Evolutionary conservation across 2,329 filamentous ascomycete genomes (phyloP).

Genomic region (Neophaeococcomyces aloes): DNA sequence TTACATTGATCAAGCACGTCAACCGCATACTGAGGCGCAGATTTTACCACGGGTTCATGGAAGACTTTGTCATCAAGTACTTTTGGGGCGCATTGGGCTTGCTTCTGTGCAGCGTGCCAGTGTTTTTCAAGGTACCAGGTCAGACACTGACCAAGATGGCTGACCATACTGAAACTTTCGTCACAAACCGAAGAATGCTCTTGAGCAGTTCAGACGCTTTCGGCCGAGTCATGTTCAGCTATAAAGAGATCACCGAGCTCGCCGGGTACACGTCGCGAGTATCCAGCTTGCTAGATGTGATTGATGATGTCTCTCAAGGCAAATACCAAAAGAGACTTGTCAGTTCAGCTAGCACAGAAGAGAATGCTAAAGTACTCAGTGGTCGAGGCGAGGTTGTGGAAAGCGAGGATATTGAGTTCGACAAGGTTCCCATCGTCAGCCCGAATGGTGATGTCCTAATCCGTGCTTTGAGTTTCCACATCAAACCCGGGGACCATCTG

Average conservation of each 20-base stretch:
- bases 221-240: conserved; percentile 92
- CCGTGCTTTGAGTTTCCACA: conserved; percentile 72
- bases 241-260: conserved; percentile 92
- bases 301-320: conserved; percentile 82
- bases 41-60: conserved; percentile 98
- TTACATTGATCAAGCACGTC: conserved; percentile 97
- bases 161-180: conserved; percentile 59
- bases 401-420: conserved; percentile 73
- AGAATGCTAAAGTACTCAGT: conserved; percentile 71
- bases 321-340: conserved; percentile 95
- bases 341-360: conserved; percentile 70
- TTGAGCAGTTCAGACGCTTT: conserved; percentile 92
- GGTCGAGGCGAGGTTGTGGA: conserved; percentile 74
- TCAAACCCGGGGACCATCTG: conserved; percentile 77
- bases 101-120: conserved; percentile 83
- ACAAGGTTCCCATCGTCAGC: conserved; percentile 86
- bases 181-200: conserved; percentile 86
- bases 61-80: conserved; percentile 99
- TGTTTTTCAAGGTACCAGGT: conserved; percentile 87
- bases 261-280: conserved; percentile 93
- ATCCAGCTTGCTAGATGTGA: conserved; percentile 78
- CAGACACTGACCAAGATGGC: conserved; percentile 42
- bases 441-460: conserved; percentile 93
- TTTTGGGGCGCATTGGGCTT: conserved; percentile 94
- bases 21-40: conserved; percentile 84